phyloP scores from a whole-genome alignment of 768 basidiomycete genomes.

The Crepidotus variabilis region DNA sequence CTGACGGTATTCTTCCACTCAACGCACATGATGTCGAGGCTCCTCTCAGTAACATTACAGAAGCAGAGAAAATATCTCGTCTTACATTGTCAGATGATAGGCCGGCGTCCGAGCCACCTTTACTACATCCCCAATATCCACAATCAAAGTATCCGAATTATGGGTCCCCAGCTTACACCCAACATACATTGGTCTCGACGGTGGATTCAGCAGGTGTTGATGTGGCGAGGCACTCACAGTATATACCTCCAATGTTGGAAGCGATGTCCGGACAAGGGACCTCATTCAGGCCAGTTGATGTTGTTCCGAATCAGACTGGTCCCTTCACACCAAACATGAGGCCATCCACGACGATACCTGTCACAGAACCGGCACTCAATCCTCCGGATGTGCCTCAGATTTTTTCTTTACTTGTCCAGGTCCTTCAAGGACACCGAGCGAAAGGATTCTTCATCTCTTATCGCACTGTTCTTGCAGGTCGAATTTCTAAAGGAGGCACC shows the following conservation, averaged over 20 bases:
- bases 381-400: slow-evolving; percentile 11
- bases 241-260: no score
- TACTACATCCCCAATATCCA: neutral
- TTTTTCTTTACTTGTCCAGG: slow-evolving; percentile 32
- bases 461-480: slow-evolving; percentile 33
- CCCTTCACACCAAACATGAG: neutral
- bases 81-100: neutral
- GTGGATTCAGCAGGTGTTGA: no score
- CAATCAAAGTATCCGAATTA: no score
- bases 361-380: neutral
- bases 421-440: slow-evolving; percentile 25
- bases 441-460: slow-evolving; percentile 29
- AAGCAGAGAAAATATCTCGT: neutral
- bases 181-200: no score
- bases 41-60: neutral
- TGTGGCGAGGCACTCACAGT: no score
- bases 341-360: neutral
- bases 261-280: no score
- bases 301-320: no score
- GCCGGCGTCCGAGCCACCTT: neutral
- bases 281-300: no score
- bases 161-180: no score
- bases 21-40: neutral
- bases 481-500: slow-evolving; percentile 22
- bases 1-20: neutral